Base-by-base conservation (phyloP, 371 early-diverging fungal species). In the Syncephalastrum monosporum region DNA sequence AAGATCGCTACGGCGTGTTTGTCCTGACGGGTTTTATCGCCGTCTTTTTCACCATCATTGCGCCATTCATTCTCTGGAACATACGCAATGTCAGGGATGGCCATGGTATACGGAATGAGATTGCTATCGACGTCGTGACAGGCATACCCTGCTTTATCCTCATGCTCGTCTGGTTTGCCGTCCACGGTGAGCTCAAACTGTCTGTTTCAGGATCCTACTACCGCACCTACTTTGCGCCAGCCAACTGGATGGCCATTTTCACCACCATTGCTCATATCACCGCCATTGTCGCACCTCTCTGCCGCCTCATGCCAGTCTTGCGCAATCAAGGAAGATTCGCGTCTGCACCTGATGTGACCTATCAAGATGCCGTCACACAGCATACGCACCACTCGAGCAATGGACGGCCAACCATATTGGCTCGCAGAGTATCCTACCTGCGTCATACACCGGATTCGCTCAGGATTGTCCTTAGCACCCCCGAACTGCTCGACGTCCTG, bases 71-170 rank as follows among this genome's bases (percentile, higher is more conserved):
- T 24, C 16, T 65, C 3, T 74, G 65, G 58, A 42, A 48, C 5
- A 47, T 71, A 2, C 64, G 63, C 8, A 19, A 60, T 3, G 55
- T 53, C 23, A 23, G 59, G 29, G 78, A 77, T 57, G 61, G 67
- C 1, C 69, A 77, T 43, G 73, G 73, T 15, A 68, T 77, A 13
- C 62, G 72, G 15, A 65, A 59, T n/a, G 78, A 77, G 49, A 50
- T 77, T 14, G 55, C 68, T 42, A 49, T 67, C 3, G 61, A 65
- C 24, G 45, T 60, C 14, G 29, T 47, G 13, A 38, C 69, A 3
- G 68, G 71, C 15, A 25, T 71, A 7, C 67, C 69, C 1, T 61
- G 59, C 12, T 71, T 63, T 54, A 45, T 67, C 8, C 12, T 74
- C 2, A 69, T 65, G 33, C 19, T 67, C 8, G 42, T 72, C 6